Base-by-base conservation (phyloP, 148 eudicot species). In the Amaranthus hypochondriacus region DNA sequence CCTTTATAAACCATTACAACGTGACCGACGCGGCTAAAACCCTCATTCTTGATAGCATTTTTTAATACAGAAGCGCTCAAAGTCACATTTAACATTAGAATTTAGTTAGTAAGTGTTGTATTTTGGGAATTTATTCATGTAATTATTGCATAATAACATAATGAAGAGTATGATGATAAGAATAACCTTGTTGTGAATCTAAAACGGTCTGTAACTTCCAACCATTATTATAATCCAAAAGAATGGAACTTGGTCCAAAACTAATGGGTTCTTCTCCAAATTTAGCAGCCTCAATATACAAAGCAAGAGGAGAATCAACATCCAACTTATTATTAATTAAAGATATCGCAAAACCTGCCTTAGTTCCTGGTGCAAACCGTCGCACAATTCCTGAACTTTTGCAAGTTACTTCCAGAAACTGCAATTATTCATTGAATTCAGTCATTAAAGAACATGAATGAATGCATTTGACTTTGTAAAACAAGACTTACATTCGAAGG, bases 401-500 rank as follows among this genome's bases (percentile, higher is more conserved):
- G 87, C 97, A 95, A 10, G 73, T 44, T 69, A 95, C 92, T 80
- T 92, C 97, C 81, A 92, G 52, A 71, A 85, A 86, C 97, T 93
- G 79, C 67, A 68, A 66, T 78, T 75, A 50, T 69, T 15, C 51
- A 44, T 28, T 28, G 39, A 28, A 28, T 28, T 28, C 39, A 28
- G 39, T 28, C 39, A 28, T 28, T 28, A 28, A 28, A 28, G 39
- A 28, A 28, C 39, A 28, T 58, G 54, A 28, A 69, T 52, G 43
- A 10, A 18, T 2, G 9, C 0, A 46, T 4, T 12, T 4, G 9
- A 9, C 69, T 4, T 47, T 14, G 12, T 6, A 14, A 9, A 58
- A 13, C 58, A 15, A 49, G 50, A 62, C 66, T 72, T 63, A 84
- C 86, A 51, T 63, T 68, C n/a, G 69, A 69, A 52, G 62, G 77